Conservation (phyloP, 164 flowering plant genomes). For the Umbellularia californica region DNA sequence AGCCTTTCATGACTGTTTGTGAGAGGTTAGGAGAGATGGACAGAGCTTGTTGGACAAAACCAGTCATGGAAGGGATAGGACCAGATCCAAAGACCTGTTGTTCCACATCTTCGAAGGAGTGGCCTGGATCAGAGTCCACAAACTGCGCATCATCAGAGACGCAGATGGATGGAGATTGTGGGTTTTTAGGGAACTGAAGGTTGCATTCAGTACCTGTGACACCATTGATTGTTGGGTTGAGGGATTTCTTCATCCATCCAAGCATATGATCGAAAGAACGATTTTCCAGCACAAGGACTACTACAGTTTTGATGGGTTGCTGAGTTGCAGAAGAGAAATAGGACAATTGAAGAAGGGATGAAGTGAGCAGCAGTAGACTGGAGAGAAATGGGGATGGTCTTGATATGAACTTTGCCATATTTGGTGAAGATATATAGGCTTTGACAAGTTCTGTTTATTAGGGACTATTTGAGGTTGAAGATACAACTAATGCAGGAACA, state of each 20-base stretch:
- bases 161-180: conserved; percentile 37
- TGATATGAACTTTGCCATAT: background rate
- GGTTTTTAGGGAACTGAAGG: conserved; percentile 33
- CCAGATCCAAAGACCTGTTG: conserved; percentile 63
- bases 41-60: conserved; percentile 75
- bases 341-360: conserved; percentile 6
- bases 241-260: conserved; percentile 78
- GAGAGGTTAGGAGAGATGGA: conserved; percentile 51
- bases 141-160: conserved; percentile 63
- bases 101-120: conserved; percentile 55
- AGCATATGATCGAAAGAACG: conserved; percentile 84
- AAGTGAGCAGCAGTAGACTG: conserved; percentile 16
- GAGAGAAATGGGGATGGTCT: conserved; percentile 18
- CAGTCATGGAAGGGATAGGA: conserved; percentile 64
- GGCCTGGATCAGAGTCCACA: conserved; percentile 87
- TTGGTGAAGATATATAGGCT: background rate
- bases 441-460: background rate
- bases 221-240: conserved; percentile 63
- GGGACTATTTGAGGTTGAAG: background rate
- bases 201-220: conserved; percentile 73
- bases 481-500: background rate
- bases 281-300: conserved; percentile 71
- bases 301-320: conserved; percentile 67
- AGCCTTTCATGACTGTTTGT: conserved; percentile 81
- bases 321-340: conserved; percentile 17